These are phyloP conservation scores for Hepatocystis sp. DNA, from an alignment of 169 alveolate genomes.

Conservation along the genomic window DNA sequence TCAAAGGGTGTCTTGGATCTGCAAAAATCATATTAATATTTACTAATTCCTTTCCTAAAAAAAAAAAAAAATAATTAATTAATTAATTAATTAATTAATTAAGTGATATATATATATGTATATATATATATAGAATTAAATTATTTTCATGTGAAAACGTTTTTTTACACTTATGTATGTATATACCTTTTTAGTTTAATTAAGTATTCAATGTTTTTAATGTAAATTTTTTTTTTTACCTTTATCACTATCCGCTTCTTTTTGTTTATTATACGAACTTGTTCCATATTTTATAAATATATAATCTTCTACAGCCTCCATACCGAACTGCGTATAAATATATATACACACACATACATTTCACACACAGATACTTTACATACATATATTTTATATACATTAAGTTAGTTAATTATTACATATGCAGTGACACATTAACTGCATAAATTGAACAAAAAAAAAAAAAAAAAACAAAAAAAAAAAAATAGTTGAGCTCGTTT, in stretches of 20 bases:
- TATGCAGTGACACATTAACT: too few species aligned
- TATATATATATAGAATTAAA: neutral
- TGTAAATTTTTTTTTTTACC: conserved; percentile 1
- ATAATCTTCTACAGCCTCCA: conserved; percentile 61
- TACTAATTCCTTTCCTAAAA: conserved; percentile 10
- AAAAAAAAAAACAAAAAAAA: too few species aligned
- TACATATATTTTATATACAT: too few species aligned
- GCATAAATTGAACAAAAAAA: too few species aligned
- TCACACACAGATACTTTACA: too few species aligned
- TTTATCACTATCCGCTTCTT: neutral
- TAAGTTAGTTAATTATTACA: too few species aligned
- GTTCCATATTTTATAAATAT: conserved; percentile 30
- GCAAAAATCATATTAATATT: conserved; percentile 51
- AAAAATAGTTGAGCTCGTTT: too few species aligned
- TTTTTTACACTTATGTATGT: too few species aligned
- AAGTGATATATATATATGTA: conserved; percentile 2
- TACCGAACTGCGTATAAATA: conserved; percentile 31
- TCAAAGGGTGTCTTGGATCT: conserved; percentile 72
- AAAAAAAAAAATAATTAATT: too few species aligned
- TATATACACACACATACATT: conserved; percentile 1
- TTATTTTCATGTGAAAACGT: too few species aligned
- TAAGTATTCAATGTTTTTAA: neutral
- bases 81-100: too few species aligned
- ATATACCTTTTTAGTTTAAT: neutral
- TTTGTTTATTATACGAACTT: neutral